These are phyloP conservation scores for Gossypium gossypioides DNA, from an alignment of 441 rosid species.

Conservation along the genomic window DNA sequence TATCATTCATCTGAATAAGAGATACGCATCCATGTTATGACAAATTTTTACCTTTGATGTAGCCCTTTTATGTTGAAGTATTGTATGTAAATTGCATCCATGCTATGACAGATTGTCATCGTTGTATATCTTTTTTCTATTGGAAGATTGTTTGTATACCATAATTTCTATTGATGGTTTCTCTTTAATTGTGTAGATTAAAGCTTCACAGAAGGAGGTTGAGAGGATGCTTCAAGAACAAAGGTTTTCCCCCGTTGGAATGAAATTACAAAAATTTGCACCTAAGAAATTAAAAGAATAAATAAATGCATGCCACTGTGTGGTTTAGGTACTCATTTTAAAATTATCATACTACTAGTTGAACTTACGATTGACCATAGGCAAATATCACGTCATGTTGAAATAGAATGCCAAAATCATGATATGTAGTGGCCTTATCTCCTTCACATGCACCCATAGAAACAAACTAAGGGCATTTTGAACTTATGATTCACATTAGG, in stretches of 20 bases:
- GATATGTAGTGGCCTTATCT: neutral
- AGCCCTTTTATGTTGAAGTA: neutral
- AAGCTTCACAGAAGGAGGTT: constrained; percentile 57
- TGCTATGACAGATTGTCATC: neutral
- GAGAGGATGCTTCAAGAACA: constrained; percentile 63
- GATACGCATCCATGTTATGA: neutral
- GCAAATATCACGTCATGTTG: neutral
- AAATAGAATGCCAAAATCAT: neutral
- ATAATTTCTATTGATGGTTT: neutral
- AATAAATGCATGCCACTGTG: neutral
- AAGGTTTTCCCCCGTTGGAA: constrained; percentile 33
- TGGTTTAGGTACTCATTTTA: neutral
- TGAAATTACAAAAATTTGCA: constrained; percentile 2
- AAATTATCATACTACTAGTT: neutral
- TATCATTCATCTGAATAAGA: neutral
- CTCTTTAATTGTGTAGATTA: constrained; percentile 36
- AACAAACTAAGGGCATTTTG: neutral
- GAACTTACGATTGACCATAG: neutral
- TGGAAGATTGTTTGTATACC: neutral
- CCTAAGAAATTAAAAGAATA: neutral
- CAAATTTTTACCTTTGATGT: neutral
- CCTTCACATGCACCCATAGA: neutral
- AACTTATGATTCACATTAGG: neutral
- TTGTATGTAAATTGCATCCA: neutral
- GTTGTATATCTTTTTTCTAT: neutral